These are phyloP conservation scores for Plasmodium cynomolgi DNA, from an alignment of 169 alveolate genomes.

Conservation along the genomic window DNA sequence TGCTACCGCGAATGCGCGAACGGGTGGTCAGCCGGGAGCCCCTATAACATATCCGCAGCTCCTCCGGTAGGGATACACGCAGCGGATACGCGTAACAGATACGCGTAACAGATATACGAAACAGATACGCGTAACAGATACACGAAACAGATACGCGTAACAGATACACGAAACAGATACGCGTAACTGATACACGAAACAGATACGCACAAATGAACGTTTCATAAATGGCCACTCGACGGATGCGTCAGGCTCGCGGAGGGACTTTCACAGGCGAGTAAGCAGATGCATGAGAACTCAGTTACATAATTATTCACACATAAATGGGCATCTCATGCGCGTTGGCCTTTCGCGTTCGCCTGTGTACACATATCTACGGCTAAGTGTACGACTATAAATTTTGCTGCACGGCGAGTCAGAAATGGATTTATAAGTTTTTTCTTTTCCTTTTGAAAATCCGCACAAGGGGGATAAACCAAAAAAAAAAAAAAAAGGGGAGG, in stretches of 20 bases:
- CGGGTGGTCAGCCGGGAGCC: too few species aligned
- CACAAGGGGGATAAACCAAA: not conserved
- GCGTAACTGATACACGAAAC: too few species aligned
- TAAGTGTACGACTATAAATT: not conserved
- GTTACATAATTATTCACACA: not conserved
- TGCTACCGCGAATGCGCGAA: too few species aligned
- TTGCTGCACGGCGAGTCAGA: not conserved
- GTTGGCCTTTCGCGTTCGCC: not conserved
- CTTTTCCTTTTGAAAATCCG: constrained; percentile 5
- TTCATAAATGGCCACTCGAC: not conserved
- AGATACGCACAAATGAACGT: not conserved
- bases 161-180: too few species aligned
- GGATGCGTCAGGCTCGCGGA: not conserved
- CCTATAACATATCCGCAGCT: too few species aligned
- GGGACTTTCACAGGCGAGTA: not conserved
- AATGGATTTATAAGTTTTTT: not conserved
- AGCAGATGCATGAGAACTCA: not conserved
- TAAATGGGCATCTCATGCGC: not conserved
- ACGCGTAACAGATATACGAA: too few species aligned
- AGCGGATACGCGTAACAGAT: too few species aligned
- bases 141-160: too few species aligned
- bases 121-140: too few species aligned
- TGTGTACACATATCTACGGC: not conserved
- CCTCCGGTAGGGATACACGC: too few species aligned
- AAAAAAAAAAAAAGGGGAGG: not conserved